Evolutionary conservation across 2,329 filamentous ascomycete species (phyloP).

Genomic region (Clonostachys solani): DNA sequence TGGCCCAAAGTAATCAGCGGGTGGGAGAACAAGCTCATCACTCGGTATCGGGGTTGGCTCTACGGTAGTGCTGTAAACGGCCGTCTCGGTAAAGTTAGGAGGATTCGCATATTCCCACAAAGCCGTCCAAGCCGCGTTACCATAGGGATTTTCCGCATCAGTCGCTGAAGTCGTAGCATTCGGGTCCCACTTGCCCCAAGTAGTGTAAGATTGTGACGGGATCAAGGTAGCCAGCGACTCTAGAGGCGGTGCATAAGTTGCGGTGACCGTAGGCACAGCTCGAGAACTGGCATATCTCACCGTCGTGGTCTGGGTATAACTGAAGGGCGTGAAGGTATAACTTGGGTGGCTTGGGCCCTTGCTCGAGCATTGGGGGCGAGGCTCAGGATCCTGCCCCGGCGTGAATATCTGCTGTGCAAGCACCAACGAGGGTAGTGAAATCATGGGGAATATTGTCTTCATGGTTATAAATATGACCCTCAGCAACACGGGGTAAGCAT

Average conservation of each 20-base stretch:
- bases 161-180: constrained; percentile 16
- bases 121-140: constrained; percentile 21
- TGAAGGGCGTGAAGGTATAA: constrained; percentile 19
- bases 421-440: too few relatives aligned
- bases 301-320: constrained; percentile 22
- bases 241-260: constrained; percentile 19
- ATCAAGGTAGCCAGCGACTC: constrained; percentile 16
- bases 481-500: too few relatives aligned
- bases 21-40: constrained; percentile 50
- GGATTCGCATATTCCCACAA: constrained; percentile 25
- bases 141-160: constrained; percentile 20
- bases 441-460: too few relatives aligned
- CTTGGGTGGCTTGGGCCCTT: constrained; percentile 11
- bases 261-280: constrained; percentile 16
- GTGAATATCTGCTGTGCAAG: too few relatives aligned
- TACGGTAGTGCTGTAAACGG: constrained; percentile 39
- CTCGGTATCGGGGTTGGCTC: constrained; percentile 49
- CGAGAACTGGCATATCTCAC: constrained; percentile 23
- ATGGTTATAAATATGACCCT: too few relatives aligned
- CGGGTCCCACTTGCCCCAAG: constrained; percentile 27
- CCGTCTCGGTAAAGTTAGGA: constrained; percentile 23
- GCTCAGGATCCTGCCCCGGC: too few relatives aligned
- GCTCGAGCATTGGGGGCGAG: constrained; percentile 15
- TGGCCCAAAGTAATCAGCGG: constrained; percentile 42
- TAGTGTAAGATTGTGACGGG: constrained; percentile 19